Evolutionary conservation across 768 basidiomycete species (phyloP), one percentile per base, ranked within the genome.

Genomic region (Cyclocybe aegerita): DNA sequence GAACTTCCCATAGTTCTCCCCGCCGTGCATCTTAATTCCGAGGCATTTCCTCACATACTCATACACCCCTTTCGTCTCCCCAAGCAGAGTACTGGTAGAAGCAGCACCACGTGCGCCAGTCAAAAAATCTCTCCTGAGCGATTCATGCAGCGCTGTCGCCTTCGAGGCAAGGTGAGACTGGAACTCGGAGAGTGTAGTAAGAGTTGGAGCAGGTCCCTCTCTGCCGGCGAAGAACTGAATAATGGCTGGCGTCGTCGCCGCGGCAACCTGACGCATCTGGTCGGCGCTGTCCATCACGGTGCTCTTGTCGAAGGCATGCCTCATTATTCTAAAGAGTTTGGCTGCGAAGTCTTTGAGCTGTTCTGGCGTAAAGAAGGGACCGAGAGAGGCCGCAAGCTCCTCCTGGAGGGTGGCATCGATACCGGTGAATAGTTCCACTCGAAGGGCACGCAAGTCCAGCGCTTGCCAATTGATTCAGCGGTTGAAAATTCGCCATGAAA

Each of bases 391-490:
- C 1, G 59, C 49, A 35, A 88, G 65, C 53, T 84, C 80, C 49
- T 81, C 73, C 39, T 70, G 62, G 23, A 84, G 65, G 46, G 86
- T 78, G 1, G 58, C 56, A 35, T 71, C 57, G 37, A 87, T 64
- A 10, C 73, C 72, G 2, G 59, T 54, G 33, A 74, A 63, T 65
- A 93, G 81, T 55, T 88, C 85, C 43, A 65, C 55, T 58, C 89
- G 84, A 49, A 92, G 64, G 7, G 87, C 82, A 41, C 92, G 88
- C 34, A 91, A 70, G 66, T 94, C 92, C 46, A 93, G 71, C 7
- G 89, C 90, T 79, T 32, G n/a, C 40, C 8, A 39, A 6, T 11
- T 45, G 2, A 37, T 36, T 29, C 51, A 30, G 62, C 15, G 9
- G 57, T 33, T 4, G 39, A 39, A 29, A 6, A 57, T 12, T 12